A percentile compares a stretch with the other conserved stretches of the same genome.
Conservation (phyloP, 805 yeast species). For the Saccharomycopsis sp. region DNA sequence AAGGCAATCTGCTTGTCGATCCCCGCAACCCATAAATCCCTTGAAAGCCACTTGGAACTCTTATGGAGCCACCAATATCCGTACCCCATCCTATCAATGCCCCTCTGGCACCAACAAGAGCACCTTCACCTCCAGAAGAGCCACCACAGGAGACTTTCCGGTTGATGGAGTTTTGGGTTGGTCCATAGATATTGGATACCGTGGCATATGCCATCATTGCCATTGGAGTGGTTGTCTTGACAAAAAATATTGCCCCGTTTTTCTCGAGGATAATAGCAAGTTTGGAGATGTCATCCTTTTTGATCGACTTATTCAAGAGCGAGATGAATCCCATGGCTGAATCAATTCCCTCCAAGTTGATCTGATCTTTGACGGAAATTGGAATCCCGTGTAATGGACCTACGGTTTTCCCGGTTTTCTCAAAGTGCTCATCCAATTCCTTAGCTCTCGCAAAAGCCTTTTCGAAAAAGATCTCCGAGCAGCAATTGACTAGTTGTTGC, state of each 20-base stretch:
- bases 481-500: conserved; percentile 42
- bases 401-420: conserved; percentile 38
- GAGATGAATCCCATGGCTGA: conserved; percentile 43
- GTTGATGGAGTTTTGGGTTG: conserved; percentile 53
- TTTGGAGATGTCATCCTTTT: conserved; percentile 2
- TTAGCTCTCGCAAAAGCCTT: conserved; percentile 53
- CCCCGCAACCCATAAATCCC: conserved; percentile 62
- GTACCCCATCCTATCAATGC: conserved; percentile 61
- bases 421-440: conserved; percentile 44
- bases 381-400: conserved; percentile 70
- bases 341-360: conserved; percentile 38
- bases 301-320: conserved; percentile 4
- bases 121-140: conserved; percentile 71
- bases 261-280: conserved; percentile 6
- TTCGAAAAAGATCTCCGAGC: conserved; percentile 39
- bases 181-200: conserved; percentile 51
- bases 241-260: conserved; percentile 53
- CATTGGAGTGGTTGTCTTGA: conserved; percentile 65
- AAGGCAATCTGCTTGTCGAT: conserved; percentile 46
- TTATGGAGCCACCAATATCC: conserved; percentile 66
- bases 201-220: conserved; percentile 64
- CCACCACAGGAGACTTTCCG: conserved; percentile 59
- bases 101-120: conserved; percentile 50
- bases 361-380: conserved; percentile 45
- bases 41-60: conserved; percentile 61